Percentiles rank a stretch among this genome's conserved stretches.
Evolutionary conservation across 257 asterid species (phyloP).

Genomic region (Nyctanthes arbortristis): DNA sequence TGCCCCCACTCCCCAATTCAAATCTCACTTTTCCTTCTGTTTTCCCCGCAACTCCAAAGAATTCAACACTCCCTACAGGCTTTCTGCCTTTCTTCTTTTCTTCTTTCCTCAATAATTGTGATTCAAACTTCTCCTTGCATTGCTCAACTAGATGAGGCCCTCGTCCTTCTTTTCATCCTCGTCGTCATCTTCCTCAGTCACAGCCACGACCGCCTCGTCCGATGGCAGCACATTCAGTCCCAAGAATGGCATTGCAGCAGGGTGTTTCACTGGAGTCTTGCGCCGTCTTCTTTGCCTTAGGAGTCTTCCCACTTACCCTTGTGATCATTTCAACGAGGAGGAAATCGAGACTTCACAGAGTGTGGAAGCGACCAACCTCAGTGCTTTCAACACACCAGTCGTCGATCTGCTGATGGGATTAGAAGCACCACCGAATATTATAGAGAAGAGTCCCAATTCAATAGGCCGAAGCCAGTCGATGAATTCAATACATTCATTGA

Average conservation of each 20-base stretch:
- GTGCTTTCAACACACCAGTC: conserved; percentile 29
- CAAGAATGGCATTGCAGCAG: conserved; percentile 18
- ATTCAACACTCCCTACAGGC: conserved; percentile 24
- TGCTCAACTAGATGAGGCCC: conserved; percentile 38
- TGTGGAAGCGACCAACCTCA: background rate
- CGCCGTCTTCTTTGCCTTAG: conserved; percentile 65
- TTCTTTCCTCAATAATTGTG: background rate
- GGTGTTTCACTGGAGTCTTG: conserved; percentile 49
- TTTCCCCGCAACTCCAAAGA: conserved; percentile 29
- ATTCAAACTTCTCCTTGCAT: background rate
- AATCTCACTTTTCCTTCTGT: conserved; percentile 23
- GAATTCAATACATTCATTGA: conserved; percentile 27
- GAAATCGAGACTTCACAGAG: conserved; percentile 15
- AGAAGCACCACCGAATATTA: conserved; percentile 41
- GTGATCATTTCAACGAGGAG: conserved; percentile 26
- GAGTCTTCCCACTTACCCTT: conserved; percentile 32
- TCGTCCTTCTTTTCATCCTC: conserved; percentile 37
- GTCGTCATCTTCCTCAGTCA: conserved; percentile 19
- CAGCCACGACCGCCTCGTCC: conserved; percentile 21
- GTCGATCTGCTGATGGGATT: conserved; percentile 78
- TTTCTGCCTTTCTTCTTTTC: conserved; percentile 10
- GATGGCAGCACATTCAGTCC: conserved; percentile 9
- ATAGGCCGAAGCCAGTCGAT: conserved; percentile 32
- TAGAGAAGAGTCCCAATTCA: conserved; percentile 6
- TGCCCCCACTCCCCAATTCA: conserved; percentile 40